Percentiles rank a stretch among this genome's conserved stretches.
Evolutionary conservation across 305 asterid species (phyloP).

Genomic region (Fraxinus sp.): DNA sequence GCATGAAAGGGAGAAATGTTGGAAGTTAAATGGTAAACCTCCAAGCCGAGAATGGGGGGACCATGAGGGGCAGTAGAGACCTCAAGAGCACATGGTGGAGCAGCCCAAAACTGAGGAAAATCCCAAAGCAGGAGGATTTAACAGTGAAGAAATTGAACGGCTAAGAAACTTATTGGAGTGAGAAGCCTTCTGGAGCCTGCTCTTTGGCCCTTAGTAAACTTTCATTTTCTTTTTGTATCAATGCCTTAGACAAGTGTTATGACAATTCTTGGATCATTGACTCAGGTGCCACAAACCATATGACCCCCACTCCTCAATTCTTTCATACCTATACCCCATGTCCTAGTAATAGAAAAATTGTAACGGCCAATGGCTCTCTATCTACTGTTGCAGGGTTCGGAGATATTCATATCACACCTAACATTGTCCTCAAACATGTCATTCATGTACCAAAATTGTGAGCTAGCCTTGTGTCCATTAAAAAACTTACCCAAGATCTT

Average conservation of each 20-base stretch:
- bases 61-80: not conserved
- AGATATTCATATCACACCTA: not conserved
- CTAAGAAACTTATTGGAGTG: no score
- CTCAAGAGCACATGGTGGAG: not conserved
- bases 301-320: not conserved
- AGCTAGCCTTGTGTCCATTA: not conserved
- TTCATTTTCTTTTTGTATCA: no score
- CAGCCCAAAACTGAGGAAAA: no score
- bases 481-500: not conserved
- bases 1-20: not conserved
- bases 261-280: not conserved
- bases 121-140: no score
- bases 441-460: not conserved
- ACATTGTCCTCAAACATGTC: no score
- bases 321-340: no score
- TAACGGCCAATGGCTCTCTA: not conserved
- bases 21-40: conserved; percentile 6
- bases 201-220: no score
- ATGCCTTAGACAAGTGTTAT: no score
- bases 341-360: no score
- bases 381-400: not conserved
- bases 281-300: not conserved
- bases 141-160: no score
- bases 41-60: not conserved
- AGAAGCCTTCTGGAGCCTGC: no score